phyloP scores from a whole-genome alignment of 164 flowering plant species.

The Protea cynaroides region DNA sequence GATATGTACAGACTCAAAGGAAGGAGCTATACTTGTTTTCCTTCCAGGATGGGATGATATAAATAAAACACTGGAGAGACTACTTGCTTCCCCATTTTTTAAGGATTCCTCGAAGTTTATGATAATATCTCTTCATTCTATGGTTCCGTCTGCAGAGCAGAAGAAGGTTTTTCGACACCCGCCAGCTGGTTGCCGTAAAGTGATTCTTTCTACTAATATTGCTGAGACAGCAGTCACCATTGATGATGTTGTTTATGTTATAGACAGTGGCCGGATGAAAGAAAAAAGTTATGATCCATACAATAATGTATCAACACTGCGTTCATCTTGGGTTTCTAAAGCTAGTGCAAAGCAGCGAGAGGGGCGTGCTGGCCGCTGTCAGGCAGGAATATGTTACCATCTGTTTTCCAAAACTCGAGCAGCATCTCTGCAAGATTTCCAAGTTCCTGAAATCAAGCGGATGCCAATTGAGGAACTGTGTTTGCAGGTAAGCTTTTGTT shows the following conservation, averaged over 20 bases:
- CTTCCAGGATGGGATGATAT: slow-evolving; percentile 99
- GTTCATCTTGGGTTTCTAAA: slow-evolving; percentile 91
- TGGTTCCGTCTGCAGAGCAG: slow-evolving; percentile 88
- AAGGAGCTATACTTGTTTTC: slow-evolving; percentile 91
- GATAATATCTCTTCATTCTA: slow-evolving; percentile 78
- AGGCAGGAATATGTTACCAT: slow-evolving; percentile 91
- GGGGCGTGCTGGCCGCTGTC: slow-evolving; percentile 99
- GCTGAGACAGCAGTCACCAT: slow-evolving; percentile 94
- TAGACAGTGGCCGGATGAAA: slow-evolving; percentile 95
- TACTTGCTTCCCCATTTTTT: slow-evolving; percentile 51
- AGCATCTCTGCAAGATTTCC: slow-evolving; percentile 70
- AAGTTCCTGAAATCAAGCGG: slow-evolving; percentile 89
- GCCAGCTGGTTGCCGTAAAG: slow-evolving; percentile 82
- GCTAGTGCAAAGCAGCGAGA: slow-evolving; percentile 93
- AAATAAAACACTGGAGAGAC: slow-evolving; percentile 49
- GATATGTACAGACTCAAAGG: slow-evolving; percentile 75
- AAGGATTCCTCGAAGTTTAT: slow-evolving; percentile 56
- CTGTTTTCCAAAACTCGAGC: slow-evolving; percentile 76
- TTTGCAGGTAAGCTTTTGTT: slow-evolving; percentile 59
- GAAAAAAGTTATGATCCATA: slow-evolving; percentile 97
- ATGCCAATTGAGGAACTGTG: slow-evolving; percentile 95
- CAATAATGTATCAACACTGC: slow-evolving; percentile 88
- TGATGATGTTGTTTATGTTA: slow-evolving; percentile 92
- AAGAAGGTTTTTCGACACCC: slow-evolving; percentile 72
- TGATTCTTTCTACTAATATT: slow-evolving; percentile 89